These are phyloP conservation scores for Auricularia auricula-judae DNA, from an alignment of 768 basidiomycete genomes.

Conservation along the genomic window DNA sequence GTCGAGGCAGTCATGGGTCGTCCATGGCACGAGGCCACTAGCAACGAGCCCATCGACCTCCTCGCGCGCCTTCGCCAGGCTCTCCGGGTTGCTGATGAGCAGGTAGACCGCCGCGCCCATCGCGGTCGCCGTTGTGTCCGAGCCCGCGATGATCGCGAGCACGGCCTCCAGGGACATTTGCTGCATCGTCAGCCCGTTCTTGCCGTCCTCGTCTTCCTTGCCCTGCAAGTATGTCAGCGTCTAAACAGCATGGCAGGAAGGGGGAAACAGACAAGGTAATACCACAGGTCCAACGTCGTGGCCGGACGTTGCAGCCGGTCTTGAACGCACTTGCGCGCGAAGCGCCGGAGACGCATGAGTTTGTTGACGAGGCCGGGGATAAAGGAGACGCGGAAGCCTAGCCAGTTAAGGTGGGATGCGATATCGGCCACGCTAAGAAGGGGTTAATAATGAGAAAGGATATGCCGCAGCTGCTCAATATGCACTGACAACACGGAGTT, in stretches of 20 bases:
- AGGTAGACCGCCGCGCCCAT: conserved; percentile 16
- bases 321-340: not conserved
- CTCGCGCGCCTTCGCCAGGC: conserved; percentile 2
- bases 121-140: conserved; percentile 19
- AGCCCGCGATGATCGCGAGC: not conserved
- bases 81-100: conserved; percentile 4
- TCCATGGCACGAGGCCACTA: not conserved
- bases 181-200: not conserved
- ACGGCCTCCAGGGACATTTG: not conserved
- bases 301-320: not conserved
- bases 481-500: not conserved
- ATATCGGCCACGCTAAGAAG: not conserved
- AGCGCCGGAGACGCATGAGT: not conserved
- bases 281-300: not conserved
- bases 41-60: conserved; percentile 7
- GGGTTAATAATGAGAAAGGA: not conserved
- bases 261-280: not conserved
- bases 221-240: not conserved
- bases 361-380: not conserved
- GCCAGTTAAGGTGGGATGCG: not conserved
- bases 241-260: not conserved
- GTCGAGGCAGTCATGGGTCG: not conserved
- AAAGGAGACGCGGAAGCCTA: not conserved
- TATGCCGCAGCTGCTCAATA: not conserved
- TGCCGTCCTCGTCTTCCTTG: not conserved